Evolutionary conservation across 2,329 filamentous ascomycete genomes (phyloP).

Genomic region (Pseudovirgaria hyperparasitica): DNA sequence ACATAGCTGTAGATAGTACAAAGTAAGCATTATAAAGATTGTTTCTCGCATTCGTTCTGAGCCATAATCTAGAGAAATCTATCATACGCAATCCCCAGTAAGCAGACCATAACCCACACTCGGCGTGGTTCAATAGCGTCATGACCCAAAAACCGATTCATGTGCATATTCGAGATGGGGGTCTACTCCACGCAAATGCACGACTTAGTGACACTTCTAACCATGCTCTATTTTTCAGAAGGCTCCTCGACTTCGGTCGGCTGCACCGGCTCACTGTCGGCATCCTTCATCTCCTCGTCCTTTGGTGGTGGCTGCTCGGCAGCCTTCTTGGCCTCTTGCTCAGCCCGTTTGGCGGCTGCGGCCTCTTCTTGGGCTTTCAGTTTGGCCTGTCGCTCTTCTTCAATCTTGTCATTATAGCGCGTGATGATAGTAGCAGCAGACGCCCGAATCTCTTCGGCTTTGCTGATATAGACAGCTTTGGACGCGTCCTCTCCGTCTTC

Average conservation of each 20-base stretch:
- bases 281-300: slow-evolving; percentile 49
- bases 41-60: too few species aligned
- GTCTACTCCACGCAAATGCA: too few species aligned
- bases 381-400: slow-evolving; percentile 68
- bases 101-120: too few species aligned
- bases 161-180: too few species aligned
- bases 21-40: too few species aligned
- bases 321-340: slow-evolving; percentile 63
- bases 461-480: slow-evolving; percentile 87
- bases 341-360: slow-evolving; percentile 47
- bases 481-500: slow-evolving; percentile 91
- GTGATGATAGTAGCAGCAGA: slow-evolving; percentile 85
- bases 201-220: too few species aligned
- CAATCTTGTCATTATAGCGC: slow-evolving; percentile 89
- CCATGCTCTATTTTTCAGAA: too few species aligned
- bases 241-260: slow-evolving; percentile 27
- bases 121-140: too few species aligned
- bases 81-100: too few species aligned
- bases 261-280: slow-evolving; percentile 29
- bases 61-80: too few species aligned
- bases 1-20: too few species aligned
- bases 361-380: slow-evolving; percentile 54
- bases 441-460: slow-evolving; percentile 89
- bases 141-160: too few species aligned
- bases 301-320: slow-evolving; percentile 48